Conservation (phyloP, 192 early-diverging fungal species). For the Coemansia sp. region DNA sequence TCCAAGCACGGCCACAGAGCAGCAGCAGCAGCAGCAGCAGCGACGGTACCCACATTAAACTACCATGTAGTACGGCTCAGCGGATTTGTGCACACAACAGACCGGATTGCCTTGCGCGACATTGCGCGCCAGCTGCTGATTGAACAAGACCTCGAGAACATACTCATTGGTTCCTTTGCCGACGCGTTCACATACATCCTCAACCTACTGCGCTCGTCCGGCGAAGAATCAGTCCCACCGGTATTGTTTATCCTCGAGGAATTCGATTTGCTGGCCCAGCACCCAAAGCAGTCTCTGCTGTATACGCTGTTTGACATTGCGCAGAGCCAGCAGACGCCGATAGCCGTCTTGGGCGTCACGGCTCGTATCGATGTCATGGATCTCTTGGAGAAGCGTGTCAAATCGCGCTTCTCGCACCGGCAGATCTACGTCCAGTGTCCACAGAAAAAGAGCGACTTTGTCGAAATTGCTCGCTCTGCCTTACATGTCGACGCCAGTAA, state of each 20-base stretch:
- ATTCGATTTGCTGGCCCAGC: conserved; percentile 90
- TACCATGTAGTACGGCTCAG: conserved; percentile 77
- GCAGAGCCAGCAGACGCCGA: conserved; percentile 80
- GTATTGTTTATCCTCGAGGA: conserved; percentile 92
- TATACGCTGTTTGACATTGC: conserved; percentile 95
- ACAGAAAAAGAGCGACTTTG: conserved; percentile 62
- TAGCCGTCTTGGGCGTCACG: conserved; percentile 88
- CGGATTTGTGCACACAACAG: conserved; percentile 81
- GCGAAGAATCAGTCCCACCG: conserved; percentile 6
- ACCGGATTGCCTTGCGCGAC: conserved; percentile 78
- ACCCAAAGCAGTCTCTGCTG: conserved; percentile 90
- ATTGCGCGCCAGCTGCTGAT: conserved; percentile 83
- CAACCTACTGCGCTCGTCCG: conserved; percentile 32
- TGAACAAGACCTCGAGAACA: conserved; percentile 57
- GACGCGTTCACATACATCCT: conserved; percentile 47
- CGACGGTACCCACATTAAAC: conserved; percentile 15
- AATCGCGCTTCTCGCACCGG: conserved; percentile 91
- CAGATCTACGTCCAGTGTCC: conserved; percentile 74
- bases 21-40: background rate
- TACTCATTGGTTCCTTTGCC: conserved; percentile 48
- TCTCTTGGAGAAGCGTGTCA: conserved; percentile 91
- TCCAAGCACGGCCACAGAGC: conserved; percentile 13
- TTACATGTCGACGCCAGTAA: conserved; percentile 39
- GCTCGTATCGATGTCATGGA: conserved; percentile 81
- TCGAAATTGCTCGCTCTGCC: conserved; percentile 59